Conservation (phyloP, 257 asterid species). For the Primulina huaijiensis region DNA sequence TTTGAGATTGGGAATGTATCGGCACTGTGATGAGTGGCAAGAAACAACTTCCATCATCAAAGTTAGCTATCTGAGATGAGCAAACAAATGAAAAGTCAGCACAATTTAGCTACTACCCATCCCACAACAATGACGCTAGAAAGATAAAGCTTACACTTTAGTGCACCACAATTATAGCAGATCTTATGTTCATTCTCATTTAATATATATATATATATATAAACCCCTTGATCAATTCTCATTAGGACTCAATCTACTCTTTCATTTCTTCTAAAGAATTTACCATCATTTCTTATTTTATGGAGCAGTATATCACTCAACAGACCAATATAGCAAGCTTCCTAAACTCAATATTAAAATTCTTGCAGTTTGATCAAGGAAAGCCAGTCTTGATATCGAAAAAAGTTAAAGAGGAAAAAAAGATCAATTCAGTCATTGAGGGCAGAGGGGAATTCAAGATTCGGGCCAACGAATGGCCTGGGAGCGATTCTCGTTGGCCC, state of each 20-base stretch:
- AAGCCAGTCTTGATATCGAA: not conserved
- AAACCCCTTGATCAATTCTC: constrained; percentile 5
- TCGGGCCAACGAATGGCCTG: too few species aligned
- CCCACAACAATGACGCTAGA: constrained; percentile 6
- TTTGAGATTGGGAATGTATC: constrained; percentile 33
- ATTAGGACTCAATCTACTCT: not conserved
- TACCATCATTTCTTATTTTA: not conserved
- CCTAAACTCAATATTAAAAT: not conserved
- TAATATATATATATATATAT: too few species aligned
- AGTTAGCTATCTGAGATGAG: constrained; percentile 39
- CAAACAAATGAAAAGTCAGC: constrained; percentile 25
- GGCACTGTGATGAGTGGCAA: constrained; percentile 40
- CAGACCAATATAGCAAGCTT: not conserved
- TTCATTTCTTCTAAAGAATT: not conserved
- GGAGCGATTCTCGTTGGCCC: too few species aligned
- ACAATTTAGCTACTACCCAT: constrained; percentile 7
- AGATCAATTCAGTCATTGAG: not conserved
- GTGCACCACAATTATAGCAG: constrained; percentile 6
- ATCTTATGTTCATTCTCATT: constrained; percentile 13
- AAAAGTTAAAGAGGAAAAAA: too few species aligned
- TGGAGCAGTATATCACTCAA: not conserved
- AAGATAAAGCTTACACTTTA: constrained; percentile 15
- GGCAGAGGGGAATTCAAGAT: not conserved
- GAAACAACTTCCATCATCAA: constrained; percentile 55
- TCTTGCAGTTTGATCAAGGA: not conserved